Conservation (phyloP, 2,329 filamentous ascomycete species). For the Paecilomyces formosus region DNA sequence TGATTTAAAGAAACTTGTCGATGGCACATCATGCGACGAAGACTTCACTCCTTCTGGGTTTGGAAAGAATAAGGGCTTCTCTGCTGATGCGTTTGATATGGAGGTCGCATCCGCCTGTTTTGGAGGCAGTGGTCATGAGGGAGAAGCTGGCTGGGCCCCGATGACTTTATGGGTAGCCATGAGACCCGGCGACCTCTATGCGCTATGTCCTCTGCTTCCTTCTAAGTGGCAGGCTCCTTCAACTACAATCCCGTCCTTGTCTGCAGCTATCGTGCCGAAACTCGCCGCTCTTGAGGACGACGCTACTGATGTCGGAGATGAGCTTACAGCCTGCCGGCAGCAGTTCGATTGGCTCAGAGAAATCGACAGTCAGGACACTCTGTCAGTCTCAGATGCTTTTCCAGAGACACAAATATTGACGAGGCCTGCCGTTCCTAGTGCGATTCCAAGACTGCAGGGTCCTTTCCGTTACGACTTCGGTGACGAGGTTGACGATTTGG, state of each 20-base stretch:
- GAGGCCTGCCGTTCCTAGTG: conserved; percentile 46
- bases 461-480: conserved; percentile 50
- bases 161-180: conserved; percentile 99
- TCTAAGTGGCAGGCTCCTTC: conserved; percentile 74
- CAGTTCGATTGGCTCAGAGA: conserved; percentile 54
- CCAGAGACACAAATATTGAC: conserved; percentile 47
- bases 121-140: conserved; percentile 57
- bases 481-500: conserved; percentile 44
- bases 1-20: conserved; percentile 80
- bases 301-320: conserved; percentile 35
- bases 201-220: conserved; percentile 82
- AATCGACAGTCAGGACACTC: conserved; percentile 48
- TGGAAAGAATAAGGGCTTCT: conserved; percentile 72
- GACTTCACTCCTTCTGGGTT: conserved; percentile 72
- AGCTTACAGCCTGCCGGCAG: conserved; percentile 42
- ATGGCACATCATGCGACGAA: conserved; percentile 73
- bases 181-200: conserved; percentile 86
- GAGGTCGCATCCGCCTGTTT: conserved; percentile 88
- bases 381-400: conserved; percentile 29
- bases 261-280: conserved; percentile 73
- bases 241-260: conserved; percentile 72
- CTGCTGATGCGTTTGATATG: conserved; percentile 85
- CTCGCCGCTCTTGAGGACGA: conserved; percentile 40
- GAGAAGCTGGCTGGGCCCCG: conserved; percentile 69
- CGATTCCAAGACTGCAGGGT: conserved; percentile 55